phyloP scores from a whole-genome alignment of 495 filamentous ascomycete genomes.

The Corynascus novoguineensis region DNA sequence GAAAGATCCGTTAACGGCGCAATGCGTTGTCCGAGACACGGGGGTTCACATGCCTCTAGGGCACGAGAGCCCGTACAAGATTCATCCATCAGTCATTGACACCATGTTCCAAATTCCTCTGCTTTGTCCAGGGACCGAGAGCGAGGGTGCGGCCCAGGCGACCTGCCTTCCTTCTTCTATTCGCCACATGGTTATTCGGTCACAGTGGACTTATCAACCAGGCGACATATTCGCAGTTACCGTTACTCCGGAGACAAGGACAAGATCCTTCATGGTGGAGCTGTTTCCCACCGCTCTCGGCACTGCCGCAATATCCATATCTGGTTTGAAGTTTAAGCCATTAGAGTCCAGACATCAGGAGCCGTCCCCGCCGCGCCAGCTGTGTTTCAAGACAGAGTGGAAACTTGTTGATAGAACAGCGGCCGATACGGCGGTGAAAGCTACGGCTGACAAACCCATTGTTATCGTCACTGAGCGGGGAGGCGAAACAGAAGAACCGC shows the following conservation, averaged over 20 bases:
- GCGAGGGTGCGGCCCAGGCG: conserved; percentile 4
- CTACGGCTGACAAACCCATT: conserved; percentile 20
- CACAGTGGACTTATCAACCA: conserved; percentile 24
- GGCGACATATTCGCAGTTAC: conserved; percentile 29
- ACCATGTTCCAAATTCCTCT: conserved; percentile 38
- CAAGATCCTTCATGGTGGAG: conserved; percentile 29
- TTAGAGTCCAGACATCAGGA: conserved; percentile 8
- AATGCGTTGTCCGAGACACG: conserved; percentile 42
- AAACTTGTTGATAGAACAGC: conserved; percentile 24
- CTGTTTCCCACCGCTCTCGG: conserved; percentile 24
- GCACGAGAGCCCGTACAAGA: conserved; percentile 39
- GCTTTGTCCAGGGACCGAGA: conserved; percentile 17
- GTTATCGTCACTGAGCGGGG: conserved; percentile 35
- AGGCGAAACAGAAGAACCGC: conserved; percentile 32
- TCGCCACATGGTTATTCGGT: conserved; percentile 26
- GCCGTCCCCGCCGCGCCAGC: conserved; percentile 22
- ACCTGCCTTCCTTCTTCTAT: conserved; percentile 26
- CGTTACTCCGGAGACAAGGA: conserved; percentile 24
- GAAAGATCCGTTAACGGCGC: conserved; percentile 20
- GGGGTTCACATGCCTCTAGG: conserved; percentile 43
- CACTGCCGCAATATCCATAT: conserved; percentile 28
- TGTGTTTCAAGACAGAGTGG: conserved; percentile 43
- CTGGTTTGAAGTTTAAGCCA: conserved; percentile 26
- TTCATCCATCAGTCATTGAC: conserved; percentile 46
- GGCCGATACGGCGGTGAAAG: conserved; percentile 11